phyloP scores from a whole-genome alignment of 2,329 filamentous ascomycete species.

The Penicillium janthinellum region DNA sequence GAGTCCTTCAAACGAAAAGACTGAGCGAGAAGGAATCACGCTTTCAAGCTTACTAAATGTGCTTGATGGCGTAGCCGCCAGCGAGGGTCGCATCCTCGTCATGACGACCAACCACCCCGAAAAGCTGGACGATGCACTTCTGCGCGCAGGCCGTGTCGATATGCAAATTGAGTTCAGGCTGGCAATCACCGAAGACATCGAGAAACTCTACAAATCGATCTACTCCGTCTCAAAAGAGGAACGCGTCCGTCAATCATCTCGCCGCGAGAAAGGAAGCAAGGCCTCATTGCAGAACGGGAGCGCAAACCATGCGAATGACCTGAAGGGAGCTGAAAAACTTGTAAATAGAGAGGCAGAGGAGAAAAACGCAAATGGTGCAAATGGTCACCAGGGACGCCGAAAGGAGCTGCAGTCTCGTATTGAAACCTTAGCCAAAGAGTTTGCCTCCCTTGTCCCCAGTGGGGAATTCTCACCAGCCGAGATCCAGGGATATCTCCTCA shows the following conservation, averaged over 20 bases:
- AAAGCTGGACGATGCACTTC: conserved; percentile 64
- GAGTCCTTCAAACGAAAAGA: background rate
- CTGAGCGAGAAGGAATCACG: conserved; percentile 53
- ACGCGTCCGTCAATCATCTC: conserved; percentile 13
- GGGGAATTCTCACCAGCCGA: conserved; percentile 44
- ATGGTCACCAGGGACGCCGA: conserved; percentile 1
- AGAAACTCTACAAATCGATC: conserved; percentile 45
- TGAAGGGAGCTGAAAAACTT: background rate
- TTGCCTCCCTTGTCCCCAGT: conserved; percentile 35
- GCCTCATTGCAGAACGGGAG: background rate
- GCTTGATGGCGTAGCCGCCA: conserved; percentile 69
- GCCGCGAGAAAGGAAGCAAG: background rate
- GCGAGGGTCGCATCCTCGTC: conserved; percentile 70
- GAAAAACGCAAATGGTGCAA: background rate
- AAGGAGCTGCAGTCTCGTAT: conserved; percentile 25
- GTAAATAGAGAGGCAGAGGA: background rate
- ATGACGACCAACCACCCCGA: conserved; percentile 73
- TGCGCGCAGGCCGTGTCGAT: conserved; percentile 69
- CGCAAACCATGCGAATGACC: background rate
- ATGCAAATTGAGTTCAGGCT: conserved; percentile 61
- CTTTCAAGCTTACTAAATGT: conserved; percentile 70
- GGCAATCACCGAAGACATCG: conserved; percentile 38
- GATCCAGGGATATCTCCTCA: conserved; percentile 45
- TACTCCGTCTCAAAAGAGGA: conserved; percentile 39
- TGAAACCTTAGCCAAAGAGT: conserved; percentile 30